Evolutionary conservation across 1,284 basidiomycete species (phyloP), one percentile per base, ranked within the genome.

Genomic region (Psilocybe mexicana): DNA sequence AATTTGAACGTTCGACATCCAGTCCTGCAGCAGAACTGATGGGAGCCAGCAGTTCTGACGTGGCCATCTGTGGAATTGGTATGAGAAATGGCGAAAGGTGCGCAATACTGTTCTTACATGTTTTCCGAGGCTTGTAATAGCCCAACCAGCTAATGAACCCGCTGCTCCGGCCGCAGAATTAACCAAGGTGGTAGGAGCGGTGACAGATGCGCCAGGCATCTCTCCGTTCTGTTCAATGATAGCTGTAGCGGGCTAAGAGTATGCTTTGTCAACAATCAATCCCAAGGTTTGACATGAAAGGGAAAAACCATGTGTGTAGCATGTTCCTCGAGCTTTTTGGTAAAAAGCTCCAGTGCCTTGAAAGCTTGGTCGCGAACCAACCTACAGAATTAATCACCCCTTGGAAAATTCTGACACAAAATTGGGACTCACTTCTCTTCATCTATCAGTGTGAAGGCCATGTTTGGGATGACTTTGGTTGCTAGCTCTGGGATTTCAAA

Each of bases 281-380:
- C 42, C 8, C 14, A 49, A 40, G 28, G 48, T 45, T 54, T 38
- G 25, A 18, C 24, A 26, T 25, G 28, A 18, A 56, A 46, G 47
- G 25, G 2, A 69, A 80, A 42, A 59, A 93, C 94, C 93, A 97
- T 90, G 2, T 83, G 80, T 0, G 83, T 81, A 1, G 88, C 92
- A 65, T 96, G 82, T 3, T 77, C 80, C 68, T 96, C 92, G n/a
- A 96, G 74, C 60, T 82, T 86, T 72, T 91, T 92, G 63, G 96
- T 78, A 68, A 96, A 95, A 58, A 96, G 76, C 49, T 92, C 88
- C 61, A 96, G 81, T 1, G 93, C 90, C 70, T 93, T 95, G 80
- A 96, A 97, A 1, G 93, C 95, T 68, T 97, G 95, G 73, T 97
- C 94, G 40, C 95, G 83, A 0, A 97, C 95, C 3, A 93, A 71